Evolutionary conservation across 2,329 filamentous ascomycete genomes (phyloP), one percentile per base, ranked within the genome.

Genomic region (Paraconiothyrium brasiliense): DNA sequence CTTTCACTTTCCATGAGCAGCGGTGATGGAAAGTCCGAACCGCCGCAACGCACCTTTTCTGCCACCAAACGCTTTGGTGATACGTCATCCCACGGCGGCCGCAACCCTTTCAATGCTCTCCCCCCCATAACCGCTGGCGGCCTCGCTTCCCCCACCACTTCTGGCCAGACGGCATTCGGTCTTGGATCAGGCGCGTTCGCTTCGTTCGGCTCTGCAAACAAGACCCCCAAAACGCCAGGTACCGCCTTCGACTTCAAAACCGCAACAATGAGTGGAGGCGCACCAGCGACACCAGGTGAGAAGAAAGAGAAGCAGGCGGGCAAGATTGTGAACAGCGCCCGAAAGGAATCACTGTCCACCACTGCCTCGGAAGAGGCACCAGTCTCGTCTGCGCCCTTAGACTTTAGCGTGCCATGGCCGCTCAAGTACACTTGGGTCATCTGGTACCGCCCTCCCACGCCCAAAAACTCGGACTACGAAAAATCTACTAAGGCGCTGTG

Each of bases 401-500:
- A 79, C 58, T 62, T 67, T 22, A 71, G 61, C 54, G 68, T 66
- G n/a, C 68, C 76, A 2, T 81, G 78, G 78, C 85, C 87, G 62
- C 85, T 98, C 71, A 93, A 92, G 81, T 90, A 93, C 79, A 90
- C 89, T 66, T 99, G 95, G 95, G 90, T 97, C 37, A 93, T 98
- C 78, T 98, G 95, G 93, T 99, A 96, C 81, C 89, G 95, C 62
- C 95, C 95, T 43, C 95, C 95, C 54, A 97, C 96, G 71, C 94
- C 93, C 68, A 99, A 99, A 83, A 95, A 94, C 67, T 94, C 95
- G 74, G 94, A 98, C 80, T 99, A 99, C 79, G 95, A 99, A 79
- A 97, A 98, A 81, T 98, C 94, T 7, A 89, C 97, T 64, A 91
- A 95, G 72, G 88, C 93, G 43, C 89, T 98, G 75, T 94, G 92